Evolutionary conservation across 202 grass and related monocot genomes (phyloP).

Genomic region (Saccharum hybrid): DNA sequence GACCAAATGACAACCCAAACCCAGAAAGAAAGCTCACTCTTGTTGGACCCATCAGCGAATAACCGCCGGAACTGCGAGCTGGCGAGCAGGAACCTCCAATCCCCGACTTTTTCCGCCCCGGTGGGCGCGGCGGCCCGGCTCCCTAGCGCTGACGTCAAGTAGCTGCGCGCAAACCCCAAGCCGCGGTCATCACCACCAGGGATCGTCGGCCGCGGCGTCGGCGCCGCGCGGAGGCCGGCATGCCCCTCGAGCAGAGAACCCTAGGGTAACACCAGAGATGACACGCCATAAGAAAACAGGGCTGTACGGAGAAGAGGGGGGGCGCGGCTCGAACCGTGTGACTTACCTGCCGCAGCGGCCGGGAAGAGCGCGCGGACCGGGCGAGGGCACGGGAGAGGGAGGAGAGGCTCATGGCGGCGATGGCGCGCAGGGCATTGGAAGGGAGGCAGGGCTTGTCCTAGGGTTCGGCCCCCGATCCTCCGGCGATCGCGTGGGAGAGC

Average conservation of each 20-base stretch:
- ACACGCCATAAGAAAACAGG: neutral
- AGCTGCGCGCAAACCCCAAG: slow-evolving; percentile 54
- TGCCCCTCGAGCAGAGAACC: slow-evolving; percentile 51
- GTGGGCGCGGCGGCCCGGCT: slow-evolving; percentile 37
- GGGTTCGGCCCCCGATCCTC: slow-evolving; percentile 12
- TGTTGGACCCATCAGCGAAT: slow-evolving; percentile 64
- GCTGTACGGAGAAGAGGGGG: neutral
- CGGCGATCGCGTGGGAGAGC: neutral
- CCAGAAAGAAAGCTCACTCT: slow-evolving; percentile 62
- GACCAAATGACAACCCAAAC: slow-evolving; percentile 27
- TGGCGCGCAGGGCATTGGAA: slow-evolving; percentile 23
- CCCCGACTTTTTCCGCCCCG: slow-evolving; percentile 38
- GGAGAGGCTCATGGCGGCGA: slow-evolving; percentile 65
- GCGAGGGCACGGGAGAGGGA: slow-evolving; percentile 65
- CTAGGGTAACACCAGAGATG: slow-evolving; percentile 33
- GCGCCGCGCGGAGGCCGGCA: slow-evolving; percentile 42
- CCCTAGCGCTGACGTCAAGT: slow-evolving; percentile 56
- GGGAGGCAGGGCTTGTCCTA: neutral
- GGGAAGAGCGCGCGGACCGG: slow-evolving; percentile 57
- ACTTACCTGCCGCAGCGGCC: slow-evolving; percentile 47
- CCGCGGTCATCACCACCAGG: slow-evolving; percentile 38
- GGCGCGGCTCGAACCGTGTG: neutral
- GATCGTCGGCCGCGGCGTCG: slow-evolving; percentile 17
- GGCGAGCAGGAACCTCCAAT: slow-evolving; percentile 72
- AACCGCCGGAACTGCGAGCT: slow-evolving; percentile 62